Evolutionary conservation across 139 green algal genomes (phyloP).

Genomic region (Chlorella sp.): DNA sequence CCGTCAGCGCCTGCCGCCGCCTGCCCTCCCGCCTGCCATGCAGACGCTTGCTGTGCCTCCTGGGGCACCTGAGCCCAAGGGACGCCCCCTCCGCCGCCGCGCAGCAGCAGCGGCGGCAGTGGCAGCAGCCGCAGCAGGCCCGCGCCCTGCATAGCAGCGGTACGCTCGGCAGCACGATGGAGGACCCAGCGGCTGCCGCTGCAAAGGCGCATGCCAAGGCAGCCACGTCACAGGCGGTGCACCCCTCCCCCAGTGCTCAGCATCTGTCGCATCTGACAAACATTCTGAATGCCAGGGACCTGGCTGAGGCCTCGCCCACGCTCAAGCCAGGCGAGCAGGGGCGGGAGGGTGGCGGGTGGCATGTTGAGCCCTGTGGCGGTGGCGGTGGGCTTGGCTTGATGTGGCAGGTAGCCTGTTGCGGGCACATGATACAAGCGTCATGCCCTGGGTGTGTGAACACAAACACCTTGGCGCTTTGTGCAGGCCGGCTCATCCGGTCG

Average conservation of each 20-base stretch:
- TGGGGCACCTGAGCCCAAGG: background rate
- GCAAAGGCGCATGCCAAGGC: background rate
- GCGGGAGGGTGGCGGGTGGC: no score
- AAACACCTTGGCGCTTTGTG: no score
- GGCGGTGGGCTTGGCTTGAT: no score
- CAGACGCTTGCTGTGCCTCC: no score
- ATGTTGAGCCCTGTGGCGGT: no score
- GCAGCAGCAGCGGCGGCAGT: background rate
- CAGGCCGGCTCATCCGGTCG: conserved; percentile 41
- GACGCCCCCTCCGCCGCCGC: background rate
- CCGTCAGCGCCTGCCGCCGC: background rate
- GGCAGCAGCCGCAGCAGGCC: background rate
- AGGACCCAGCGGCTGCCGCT: background rate
- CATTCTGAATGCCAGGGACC: conserved; percentile 48
- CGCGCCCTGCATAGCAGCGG: no score
- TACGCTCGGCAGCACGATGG: background rate
- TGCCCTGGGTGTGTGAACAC: no score
- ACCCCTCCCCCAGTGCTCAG: background rate
- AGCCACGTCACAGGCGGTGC: background rate
- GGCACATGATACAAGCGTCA: no score
- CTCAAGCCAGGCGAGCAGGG: conserved; percentile 29
- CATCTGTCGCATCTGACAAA: background rate
- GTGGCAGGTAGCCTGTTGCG: no score
- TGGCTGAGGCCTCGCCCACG: conserved; percentile 28
- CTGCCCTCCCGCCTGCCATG: no score